Evolutionary conservation across 352 stramenopile genomes (phyloP).

Genomic region (Pseudoperonospora humuli): DNA sequence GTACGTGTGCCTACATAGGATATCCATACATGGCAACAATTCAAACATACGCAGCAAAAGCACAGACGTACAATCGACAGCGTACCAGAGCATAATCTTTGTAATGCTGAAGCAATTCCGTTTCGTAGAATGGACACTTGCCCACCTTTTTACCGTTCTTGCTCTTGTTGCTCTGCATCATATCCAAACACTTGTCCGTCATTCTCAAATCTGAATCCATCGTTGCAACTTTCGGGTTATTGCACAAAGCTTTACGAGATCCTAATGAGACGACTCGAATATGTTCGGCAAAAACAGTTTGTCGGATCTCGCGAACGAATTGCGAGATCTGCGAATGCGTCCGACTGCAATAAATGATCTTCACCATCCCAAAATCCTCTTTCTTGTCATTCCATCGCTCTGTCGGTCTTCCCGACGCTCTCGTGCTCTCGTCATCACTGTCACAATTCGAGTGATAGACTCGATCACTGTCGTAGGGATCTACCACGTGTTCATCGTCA

Average conservation of each 20-base stretch:
- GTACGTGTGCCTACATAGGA: slow-evolving; percentile 49
- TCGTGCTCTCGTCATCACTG: slow-evolving; percentile 33
- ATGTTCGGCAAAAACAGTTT: slow-evolving; percentile 58
- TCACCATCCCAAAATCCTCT: slow-evolving; percentile 38
- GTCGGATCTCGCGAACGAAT: slow-evolving; percentile 83
- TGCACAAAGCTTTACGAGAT: slow-evolving; percentile 80
- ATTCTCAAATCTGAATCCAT: slow-evolving; percentile 72
- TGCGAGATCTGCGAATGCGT: slow-evolving; percentile 88
- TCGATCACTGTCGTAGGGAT: slow-evolving; percentile 69
- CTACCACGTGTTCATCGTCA: slow-evolving; percentile 56
- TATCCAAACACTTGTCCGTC: slow-evolving; percentile 79
- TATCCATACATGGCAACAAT: neutral
- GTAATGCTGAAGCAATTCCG: slow-evolving; percentile 58
- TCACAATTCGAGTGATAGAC: slow-evolving; percentile 7
- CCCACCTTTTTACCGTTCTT: slow-evolving; percentile 40
- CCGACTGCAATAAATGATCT: slow-evolving; percentile 89
- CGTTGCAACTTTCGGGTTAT: slow-evolving; percentile 61
- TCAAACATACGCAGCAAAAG: neutral
- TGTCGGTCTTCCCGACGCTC: neutral
- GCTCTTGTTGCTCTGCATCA: slow-evolving; percentile 66
- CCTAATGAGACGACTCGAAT: slow-evolving; percentile 78
- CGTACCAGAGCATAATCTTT: slow-evolving; percentile 73
- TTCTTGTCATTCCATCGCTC: slow-evolving; percentile 16
- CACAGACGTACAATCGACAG: neutral
- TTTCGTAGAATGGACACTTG: slow-evolving; percentile 83